A percentile compares a stretch with the other conserved stretches of the same genome.
Evolutionary conservation across 2,329 filamentous ascomycete genomes (phyloP).

Genomic region (Aureobasidium namibiae): DNA sequence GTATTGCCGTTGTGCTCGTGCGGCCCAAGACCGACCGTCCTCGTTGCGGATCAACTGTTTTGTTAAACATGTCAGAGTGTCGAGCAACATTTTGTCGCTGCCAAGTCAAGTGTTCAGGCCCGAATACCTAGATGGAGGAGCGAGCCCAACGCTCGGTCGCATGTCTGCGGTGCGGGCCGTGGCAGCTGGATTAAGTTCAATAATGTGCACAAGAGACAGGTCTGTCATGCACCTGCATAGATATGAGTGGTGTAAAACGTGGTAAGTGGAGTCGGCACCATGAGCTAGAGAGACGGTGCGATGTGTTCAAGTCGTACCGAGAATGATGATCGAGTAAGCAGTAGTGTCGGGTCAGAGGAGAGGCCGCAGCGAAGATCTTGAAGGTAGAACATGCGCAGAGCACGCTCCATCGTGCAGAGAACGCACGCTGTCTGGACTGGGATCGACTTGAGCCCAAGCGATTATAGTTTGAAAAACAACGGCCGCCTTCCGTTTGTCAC

Average conservation of each 20-base stretch:
- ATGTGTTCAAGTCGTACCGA: background rate
- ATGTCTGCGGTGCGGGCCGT: conserved; percentile 4
- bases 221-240: background rate
- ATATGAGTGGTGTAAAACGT: background rate
- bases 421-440: background rate
- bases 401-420: conserved; percentile 3
- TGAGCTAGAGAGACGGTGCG: background rate
- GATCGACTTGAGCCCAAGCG: background rate
- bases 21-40: background rate
- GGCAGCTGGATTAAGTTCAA: conserved; percentile 1
- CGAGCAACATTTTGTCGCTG: background rate
- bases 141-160: background rate
- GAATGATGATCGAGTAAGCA: background rate
- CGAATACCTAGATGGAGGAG: background rate
- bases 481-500: conserved; percentile 2
- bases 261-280: background rate
- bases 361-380: background rate
- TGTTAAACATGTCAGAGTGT: background rate
- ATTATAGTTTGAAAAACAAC: conserved; percentile 9
- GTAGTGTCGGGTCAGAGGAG: conserved; percentile 1
- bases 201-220: background rate
- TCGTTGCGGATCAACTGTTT: background rate
- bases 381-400: background rate
- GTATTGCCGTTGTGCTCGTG: background rate
- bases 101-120: background rate